These are phyloP conservation scores for Salix arbutifolia DNA, from an alignment of 345 rosid species.

Conservation along the genomic window DNA sequence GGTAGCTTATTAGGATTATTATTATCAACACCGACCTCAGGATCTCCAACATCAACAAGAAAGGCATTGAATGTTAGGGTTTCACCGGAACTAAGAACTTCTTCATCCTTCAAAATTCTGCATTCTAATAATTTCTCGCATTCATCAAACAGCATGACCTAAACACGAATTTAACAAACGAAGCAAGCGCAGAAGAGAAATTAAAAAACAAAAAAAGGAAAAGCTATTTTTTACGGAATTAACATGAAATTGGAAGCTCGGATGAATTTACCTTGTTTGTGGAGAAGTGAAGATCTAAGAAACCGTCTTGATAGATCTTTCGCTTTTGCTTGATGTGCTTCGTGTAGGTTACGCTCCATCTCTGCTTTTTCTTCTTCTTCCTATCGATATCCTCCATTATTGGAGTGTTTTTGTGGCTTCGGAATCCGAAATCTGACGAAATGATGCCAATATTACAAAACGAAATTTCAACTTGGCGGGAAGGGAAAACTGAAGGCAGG, in stretches of 20 bases:
- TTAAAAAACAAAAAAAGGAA: neutral
- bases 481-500: too few species aligned
- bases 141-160: constrained; percentile 72
- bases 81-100: constrained; percentile 50
- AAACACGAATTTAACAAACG: neutral
- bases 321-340: constrained; percentile 79
- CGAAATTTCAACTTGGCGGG: too few species aligned
- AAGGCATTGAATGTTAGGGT: constrained; percentile 55
- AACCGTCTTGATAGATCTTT: constrained; percentile 77
- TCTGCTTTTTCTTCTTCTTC: constrained; percentile 29
- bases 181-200: neutral
- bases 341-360: constrained; percentile 79
- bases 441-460: too few species aligned
- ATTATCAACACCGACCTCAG: constrained; percentile 20
- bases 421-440: too few species aligned
- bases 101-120: constrained; percentile 57
- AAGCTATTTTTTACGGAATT: too few species aligned
- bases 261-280: constrained; percentile 46
- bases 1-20: constrained; percentile 5
- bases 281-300: constrained; percentile 46
- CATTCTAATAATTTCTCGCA: constrained; percentile 64
- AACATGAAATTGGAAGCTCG: too few species aligned
- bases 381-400: constrained; percentile 6
- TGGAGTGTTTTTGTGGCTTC: too few species aligned
- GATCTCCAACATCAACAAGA: constrained; percentile 68